phyloP scores from a whole-genome alignment of 176 grass and related monocot genomes.

The Puccinellia tenuiflora region DNA sequence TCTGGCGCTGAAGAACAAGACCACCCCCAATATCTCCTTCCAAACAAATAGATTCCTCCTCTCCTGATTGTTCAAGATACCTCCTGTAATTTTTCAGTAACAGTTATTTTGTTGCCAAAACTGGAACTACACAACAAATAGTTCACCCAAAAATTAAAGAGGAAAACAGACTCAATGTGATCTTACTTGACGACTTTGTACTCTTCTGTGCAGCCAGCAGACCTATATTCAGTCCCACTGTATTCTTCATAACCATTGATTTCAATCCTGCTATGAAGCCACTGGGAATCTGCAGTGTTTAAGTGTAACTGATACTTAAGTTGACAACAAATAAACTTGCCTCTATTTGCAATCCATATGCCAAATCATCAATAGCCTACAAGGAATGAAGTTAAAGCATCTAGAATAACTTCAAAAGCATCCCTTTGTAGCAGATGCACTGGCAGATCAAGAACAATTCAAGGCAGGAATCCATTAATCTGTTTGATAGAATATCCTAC shows the following conservation, averaged over 20 bases:
- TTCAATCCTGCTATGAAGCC: conserved; percentile 93
- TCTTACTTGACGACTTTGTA: conserved; percentile 63
- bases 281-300: conserved; percentile 63
- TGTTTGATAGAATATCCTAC: neutral
- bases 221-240: conserved; percentile 79
- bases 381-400: neutral
- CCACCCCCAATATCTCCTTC: conserved; percentile 95
- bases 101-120: conserved; percentile 14
- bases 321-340: neutral
- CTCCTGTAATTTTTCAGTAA: conserved; percentile 38
- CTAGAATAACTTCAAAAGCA: neutral
- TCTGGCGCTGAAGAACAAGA: conserved; percentile 62
- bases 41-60: conserved; percentile 80
- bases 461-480: no score
- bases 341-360: conserved; percentile 1
- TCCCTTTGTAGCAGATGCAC: neutral
- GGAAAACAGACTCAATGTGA: neutral
- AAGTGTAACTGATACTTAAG: conserved; percentile 1
- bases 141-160: neutral
- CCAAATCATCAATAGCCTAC: neutral
- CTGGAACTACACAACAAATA: neutral
- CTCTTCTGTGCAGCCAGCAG: conserved; percentile 94
- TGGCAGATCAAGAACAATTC: neutral
- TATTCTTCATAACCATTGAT: conserved; percentile 94
- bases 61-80: conserved; percentile 69